These are phyloP conservation scores for Botrytis cinerea DNA, from an alignment of 2,329 filamentous ascomycete genomes.

Conservation along the genomic window DNA sequence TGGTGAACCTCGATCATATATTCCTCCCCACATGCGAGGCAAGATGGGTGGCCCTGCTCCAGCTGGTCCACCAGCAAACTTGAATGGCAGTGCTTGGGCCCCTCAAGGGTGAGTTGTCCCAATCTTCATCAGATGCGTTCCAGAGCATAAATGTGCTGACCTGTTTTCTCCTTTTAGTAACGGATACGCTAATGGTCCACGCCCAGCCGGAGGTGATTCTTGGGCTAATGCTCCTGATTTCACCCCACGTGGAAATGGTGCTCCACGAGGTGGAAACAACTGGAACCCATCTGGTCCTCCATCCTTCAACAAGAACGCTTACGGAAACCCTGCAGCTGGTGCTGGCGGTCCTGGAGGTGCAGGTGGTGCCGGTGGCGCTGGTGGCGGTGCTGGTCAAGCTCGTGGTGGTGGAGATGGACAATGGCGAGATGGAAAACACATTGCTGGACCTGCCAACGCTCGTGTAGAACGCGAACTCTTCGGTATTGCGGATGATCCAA, in stretches of 20 bases:
- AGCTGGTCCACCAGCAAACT: constrained; percentile 41
- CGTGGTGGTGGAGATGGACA: constrained; percentile 91
- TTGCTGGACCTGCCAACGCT: constrained; percentile 83
- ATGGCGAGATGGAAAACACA: constrained; percentile 96
- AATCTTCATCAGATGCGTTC: neutral
- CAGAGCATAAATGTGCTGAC: constrained; percentile 1
- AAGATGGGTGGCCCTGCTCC: constrained; percentile 47
- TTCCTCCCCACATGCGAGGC: constrained; percentile 79
- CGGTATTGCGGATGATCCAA: constrained; percentile 84
- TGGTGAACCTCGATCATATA: constrained; percentile 69
- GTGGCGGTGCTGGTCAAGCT: constrained; percentile 49
- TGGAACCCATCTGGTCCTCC: constrained; percentile 38
- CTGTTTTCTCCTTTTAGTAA: constrained; percentile 48
- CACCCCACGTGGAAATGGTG: constrained; percentile 39
- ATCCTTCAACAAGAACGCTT: constrained; percentile 58
- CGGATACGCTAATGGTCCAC: constrained; percentile 45
- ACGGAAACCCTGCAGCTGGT: constrained; percentile 45
- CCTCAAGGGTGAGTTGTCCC: constrained; percentile 51
- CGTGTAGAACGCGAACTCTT: constrained; percentile 95
- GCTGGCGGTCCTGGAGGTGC: constrained; percentile 36
- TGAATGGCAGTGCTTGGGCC: constrained; percentile 65
- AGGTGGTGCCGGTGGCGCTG: neutral
- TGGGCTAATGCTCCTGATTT: constrained; percentile 44
- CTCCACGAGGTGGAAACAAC: constrained; percentile 43
- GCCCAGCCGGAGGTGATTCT: constrained; percentile 39